Base-by-base conservation (phyloP, 1,284 basidiomycete genomes). In the Apiotrichum gamsii region DNA sequence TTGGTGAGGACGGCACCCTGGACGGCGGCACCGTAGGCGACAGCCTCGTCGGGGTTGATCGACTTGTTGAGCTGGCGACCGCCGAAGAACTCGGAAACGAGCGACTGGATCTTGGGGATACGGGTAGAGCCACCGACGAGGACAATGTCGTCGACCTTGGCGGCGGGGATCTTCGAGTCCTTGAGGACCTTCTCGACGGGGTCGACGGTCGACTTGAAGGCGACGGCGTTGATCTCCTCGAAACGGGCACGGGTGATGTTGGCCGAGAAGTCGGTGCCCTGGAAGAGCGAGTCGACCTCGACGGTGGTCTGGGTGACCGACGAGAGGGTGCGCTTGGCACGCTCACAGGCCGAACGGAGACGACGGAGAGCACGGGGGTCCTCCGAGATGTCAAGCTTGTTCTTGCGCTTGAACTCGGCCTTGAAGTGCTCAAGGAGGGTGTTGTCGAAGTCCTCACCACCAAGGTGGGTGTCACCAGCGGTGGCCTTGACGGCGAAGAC, bases 391-490 rank as follows among this genome's bases (percentile, higher is more conserved):
- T 97, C 88, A 58, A 61, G 61, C 83, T 95, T 96, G 82, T 90
- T 84, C 81, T 96, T 96, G 72, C 90, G 82, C 83, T 96, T 95
- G 82, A 96, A 97, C 76, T 97, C 74, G 78, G 94, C 93, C 78
- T 84, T 80, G 67, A 95, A 81, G 79, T 90, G 84, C 57, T 94
- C 87, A 61, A 94, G 90, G 55, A 94, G 81, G 47, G 89, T 85
- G 80, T 96, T 94, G 76, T 97, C 93, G 72, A 97, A 97, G 77
- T 97, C 94, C 77, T 97, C 94, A 75, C 94, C 94, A 80, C 94
- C 94, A 57, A 97, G 85, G 73, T 96, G 94, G 56, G 94, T 97
- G 77, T 98, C 93, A 80, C 93, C 93, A 53, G 93, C 91, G 51
- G 93, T 97, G 45, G 94, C 90, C 63, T 94, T 87, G 63, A 97